A percentile compares a stretch with the other conserved stretches of the same genome.
These are phyloP conservation scores for Bertia moriformis DNA, from an alignment of 2,329 filamentous ascomycete genomes.

Conservation along the genomic window DNA sequence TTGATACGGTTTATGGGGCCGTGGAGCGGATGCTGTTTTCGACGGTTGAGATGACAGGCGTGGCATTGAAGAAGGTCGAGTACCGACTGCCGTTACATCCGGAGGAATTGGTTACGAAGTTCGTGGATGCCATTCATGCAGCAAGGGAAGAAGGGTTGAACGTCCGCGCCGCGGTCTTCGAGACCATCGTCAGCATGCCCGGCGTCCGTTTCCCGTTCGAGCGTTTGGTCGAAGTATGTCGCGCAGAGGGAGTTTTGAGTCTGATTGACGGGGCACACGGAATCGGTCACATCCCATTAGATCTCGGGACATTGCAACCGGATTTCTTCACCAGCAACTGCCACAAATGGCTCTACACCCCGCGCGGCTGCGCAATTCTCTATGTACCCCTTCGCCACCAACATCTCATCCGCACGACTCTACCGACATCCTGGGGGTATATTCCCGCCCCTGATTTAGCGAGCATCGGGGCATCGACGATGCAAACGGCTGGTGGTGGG, in stretches of 20 bases:
- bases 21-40: constrained; percentile 49
- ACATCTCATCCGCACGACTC: constrained; percentile 44
- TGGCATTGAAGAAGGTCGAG: constrained; percentile 27
- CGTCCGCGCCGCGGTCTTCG: constrained; percentile 53
- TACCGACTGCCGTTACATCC: constrained; percentile 46
- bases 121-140: constrained; percentile 32
- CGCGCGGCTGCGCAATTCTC: constrained; percentile 55
- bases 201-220: constrained; percentile 61
- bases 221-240: constrained; percentile 38
- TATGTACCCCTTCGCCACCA: constrained; percentile 57
- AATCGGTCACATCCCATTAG: constrained; percentile 53
- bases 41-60: constrained; percentile 38
- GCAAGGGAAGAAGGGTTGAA: constrained; percentile 32
- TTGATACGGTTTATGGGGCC: constrained; percentile 52
- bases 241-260: constrained; percentile 42
- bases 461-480: constrained; percentile 2
- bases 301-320: constrained; percentile 40
- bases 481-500: constrained; percentile 2
- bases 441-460: constrained; percentile 17
- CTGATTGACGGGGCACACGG: constrained; percentile 59
- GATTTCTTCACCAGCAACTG: constrained; percentile 64
- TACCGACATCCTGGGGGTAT: constrained; percentile 60
- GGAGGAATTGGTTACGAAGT: constrained; percentile 34
- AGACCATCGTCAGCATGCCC: constrained; percentile 54
- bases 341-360: constrained; percentile 64